phyloP scores from a whole-genome alignment of 805 yeast species.

The Wickerhamomyces silvicola region DNA sequence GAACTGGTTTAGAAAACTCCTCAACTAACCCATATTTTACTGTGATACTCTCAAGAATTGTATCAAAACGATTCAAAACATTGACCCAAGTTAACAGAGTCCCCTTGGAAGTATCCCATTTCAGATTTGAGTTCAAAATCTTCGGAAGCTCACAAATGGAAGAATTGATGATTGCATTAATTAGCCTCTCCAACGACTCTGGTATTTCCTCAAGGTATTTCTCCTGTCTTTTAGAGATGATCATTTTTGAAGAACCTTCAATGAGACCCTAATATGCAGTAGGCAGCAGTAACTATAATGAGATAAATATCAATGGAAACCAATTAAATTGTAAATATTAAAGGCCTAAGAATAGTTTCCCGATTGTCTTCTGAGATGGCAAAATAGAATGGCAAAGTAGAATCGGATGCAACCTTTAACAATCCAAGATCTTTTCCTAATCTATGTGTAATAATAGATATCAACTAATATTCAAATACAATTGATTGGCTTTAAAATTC shows the following conservation, averaged over 20 bases:
- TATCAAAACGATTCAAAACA: constrained; percentile 70
- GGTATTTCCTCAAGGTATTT: constrained; percentile 16
- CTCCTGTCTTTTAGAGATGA: constrained; percentile 22
- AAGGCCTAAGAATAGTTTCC: too few relatives aligned
- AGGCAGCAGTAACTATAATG: too few relatives aligned
- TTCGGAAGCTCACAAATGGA: constrained; percentile 34
- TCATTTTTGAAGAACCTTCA: constrained; percentile 10
- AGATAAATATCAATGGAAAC: too few relatives aligned
- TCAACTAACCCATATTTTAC: constrained; percentile 45
- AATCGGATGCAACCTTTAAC: too few relatives aligned
- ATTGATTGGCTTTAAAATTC: too few relatives aligned
- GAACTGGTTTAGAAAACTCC: constrained; percentile 39
- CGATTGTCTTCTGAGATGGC: too few relatives aligned
- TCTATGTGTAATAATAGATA: too few relatives aligned
- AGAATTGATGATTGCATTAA: constrained; percentile 33
- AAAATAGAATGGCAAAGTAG: too few relatives aligned
- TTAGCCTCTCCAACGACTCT: constrained; percentile 29
- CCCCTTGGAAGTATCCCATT: constrained; percentile 61
- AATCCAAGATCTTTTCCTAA: too few relatives aligned
- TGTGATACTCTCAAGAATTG: constrained; percentile 48
- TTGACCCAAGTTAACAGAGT: constrained; percentile 74
- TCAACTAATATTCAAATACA: too few relatives aligned
- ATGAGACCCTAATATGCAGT: too few relatives aligned
- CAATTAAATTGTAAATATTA: too few relatives aligned
- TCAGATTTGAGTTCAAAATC: constrained; percentile 30